Base-by-base conservation (phyloP, 2,329 filamentous ascomycete species). In the Coniosporium tulheliwenetii region DNA sequence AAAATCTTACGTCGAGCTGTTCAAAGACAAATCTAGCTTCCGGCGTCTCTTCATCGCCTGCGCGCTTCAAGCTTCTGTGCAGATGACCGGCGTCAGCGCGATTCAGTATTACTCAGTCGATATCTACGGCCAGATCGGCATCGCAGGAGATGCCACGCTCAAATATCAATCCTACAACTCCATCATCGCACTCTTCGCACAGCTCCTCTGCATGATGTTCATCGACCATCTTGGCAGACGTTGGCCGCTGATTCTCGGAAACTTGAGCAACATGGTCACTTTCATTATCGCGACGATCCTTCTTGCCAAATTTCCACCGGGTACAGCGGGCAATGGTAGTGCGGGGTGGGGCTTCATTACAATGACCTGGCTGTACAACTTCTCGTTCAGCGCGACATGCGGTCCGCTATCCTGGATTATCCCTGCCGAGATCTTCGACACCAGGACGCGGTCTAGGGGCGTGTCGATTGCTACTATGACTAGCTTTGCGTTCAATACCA, bases 91-190 rank as follows among this genome's bases (percentile, higher is more conserved):
- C 47, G 78, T 81, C 0, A 74, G 69, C 1, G 77, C 78, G 1
- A 85, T 85, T 47, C 81, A 86, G 53, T 86, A 85, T 58, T 85
- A 80, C 58, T 78, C 75, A 0, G 71, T 79, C 13, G 58, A 53
- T 2, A 83, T 84, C 48, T 85, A 81, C 58, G 61, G 58, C 1
- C 71, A 81, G 53, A 82, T 84, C 48, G 80, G 81, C 26, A 85
- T 86, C 48, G 55, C 60, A 0, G 69, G 71, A 15, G 64, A 74
- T 39, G 69, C 81, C 26, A 77, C 82, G 0, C 69, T 86, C 35
- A 75, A 79, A 47, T 85, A 85, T 56, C 81, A 86, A 55, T 79
- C 78, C 41, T 85, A 85, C 51, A 82, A 79, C 45, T 79, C 72
- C 1, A 67, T 84, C 44, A 74, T 85, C 39, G 81, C 79, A 2